These are phyloP conservation scores for Chlorociboria aeruginascens DNA, from an alignment of 495 filamentous ascomycete species.

Conservation along the genomic window DNA sequence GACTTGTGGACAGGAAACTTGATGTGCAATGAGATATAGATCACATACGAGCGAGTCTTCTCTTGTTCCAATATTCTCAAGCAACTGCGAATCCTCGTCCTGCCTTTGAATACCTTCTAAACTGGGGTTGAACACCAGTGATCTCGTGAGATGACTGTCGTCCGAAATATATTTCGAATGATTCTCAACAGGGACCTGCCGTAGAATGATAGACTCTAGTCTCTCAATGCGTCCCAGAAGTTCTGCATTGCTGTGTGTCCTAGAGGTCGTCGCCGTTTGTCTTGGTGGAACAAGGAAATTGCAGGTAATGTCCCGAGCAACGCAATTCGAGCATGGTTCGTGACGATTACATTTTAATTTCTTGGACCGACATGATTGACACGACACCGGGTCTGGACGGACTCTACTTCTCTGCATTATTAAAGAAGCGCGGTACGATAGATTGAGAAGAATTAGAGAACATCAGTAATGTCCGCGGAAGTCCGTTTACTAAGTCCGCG, in stretches of 20 bases:
- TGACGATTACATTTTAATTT: slow-evolving; percentile 34
- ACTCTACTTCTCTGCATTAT: slow-evolving; percentile 12
- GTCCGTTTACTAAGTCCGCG: no score
- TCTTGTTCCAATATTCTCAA: slow-evolving; percentile 8
- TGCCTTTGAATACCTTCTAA: slow-evolving; percentile 11
- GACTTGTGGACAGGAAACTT: not conserved
- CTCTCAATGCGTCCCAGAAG: slow-evolving; percentile 16
- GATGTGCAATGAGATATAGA: not conserved
- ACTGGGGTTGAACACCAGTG: not conserved
- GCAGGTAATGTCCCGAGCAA: slow-evolving; percentile 26
- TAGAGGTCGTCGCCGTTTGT: slow-evolving; percentile 15
- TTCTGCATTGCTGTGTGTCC: slow-evolving; percentile 7
- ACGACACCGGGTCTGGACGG: slow-evolving; percentile 38
- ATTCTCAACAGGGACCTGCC: not conserved
- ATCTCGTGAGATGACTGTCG: not conserved
- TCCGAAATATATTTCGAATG: slow-evolving; percentile 2
- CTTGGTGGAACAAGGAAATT: slow-evolving; percentile 20
- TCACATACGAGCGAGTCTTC: slow-evolving; percentile 15
- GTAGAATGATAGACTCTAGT: slow-evolving; percentile 32
- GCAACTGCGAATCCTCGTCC: slow-evolving; percentile 12
- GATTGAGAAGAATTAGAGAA: not conserved
- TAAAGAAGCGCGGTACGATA: not conserved
- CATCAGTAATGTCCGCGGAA: not conserved
- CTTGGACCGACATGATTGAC: slow-evolving; percentile 31
- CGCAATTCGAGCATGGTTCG: slow-evolving; percentile 35